phyloP scores from a whole-genome alignment of 2,329 filamentous ascomycete genomes.

The Coccinonectria pachysandricola region DNA sequence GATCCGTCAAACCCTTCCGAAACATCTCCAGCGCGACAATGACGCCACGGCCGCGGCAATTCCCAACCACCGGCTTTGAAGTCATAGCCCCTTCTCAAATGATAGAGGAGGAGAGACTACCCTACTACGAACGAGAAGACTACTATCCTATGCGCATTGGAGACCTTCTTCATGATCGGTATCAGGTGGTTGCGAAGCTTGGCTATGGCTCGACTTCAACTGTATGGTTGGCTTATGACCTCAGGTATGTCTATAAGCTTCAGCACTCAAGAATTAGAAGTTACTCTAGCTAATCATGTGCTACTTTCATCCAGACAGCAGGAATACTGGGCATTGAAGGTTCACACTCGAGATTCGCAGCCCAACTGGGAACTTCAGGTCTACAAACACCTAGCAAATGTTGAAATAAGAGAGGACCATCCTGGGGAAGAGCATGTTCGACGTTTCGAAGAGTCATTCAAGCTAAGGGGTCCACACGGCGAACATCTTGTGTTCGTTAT shows the following conservation, averaged over 20 bases:
- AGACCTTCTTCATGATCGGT: conserved; percentile 21
- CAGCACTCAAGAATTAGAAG: too few species aligned
- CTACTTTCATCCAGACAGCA: too few species aligned
- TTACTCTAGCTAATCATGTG: too few species aligned
- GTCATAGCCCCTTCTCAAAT: conserved; percentile 1
- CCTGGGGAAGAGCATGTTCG: conserved; percentile 22
- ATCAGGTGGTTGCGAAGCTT: conserved; percentile 31
- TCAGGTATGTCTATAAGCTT: too few species aligned
- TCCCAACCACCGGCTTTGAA: conserved; percentile 2
- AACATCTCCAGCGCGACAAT: too few species aligned
- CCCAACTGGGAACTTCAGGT: conserved; percentile 21
- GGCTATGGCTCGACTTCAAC: conserved; percentile 32
- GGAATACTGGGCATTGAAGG: conserved; percentile 24
- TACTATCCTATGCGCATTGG: conserved; percentile 28
- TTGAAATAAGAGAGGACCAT: too few species aligned
- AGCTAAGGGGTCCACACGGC: conserved; percentile 19
- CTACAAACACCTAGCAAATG: conserved; percentile 20
- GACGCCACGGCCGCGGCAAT: not conserved
- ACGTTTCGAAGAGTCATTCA: conserved; percentile 25
- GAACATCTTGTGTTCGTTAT: conserved; percentile 25
- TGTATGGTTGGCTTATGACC: conserved; percentile 31
- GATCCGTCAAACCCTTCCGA: too few species aligned
- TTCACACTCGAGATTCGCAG: too few species aligned
- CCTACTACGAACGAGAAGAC: conserved; percentile 15
- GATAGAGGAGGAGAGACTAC: conserved; percentile 20